Evolutionary conservation across 2,329 filamentous ascomycete genomes (phyloP).

Genomic region (Dothideomycetes sp.): DNA sequence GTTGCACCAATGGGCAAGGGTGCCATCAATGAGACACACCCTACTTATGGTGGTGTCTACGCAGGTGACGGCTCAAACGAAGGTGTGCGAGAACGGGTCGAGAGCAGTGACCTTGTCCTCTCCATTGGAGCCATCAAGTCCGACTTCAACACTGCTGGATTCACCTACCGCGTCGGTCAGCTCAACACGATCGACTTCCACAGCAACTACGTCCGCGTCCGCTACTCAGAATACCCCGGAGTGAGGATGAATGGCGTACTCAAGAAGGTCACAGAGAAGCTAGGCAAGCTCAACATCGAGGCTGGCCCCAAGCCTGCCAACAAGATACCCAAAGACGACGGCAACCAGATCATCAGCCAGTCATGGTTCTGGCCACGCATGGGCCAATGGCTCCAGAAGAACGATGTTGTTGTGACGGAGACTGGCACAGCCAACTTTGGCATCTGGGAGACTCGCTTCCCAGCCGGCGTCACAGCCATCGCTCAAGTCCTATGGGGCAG

Average conservation of each 20-base stretch:
- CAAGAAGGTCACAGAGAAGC: slow-evolving; percentile 52
- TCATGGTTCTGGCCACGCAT: slow-evolving; percentile 14
- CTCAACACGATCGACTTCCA: slow-evolving; percentile 21
- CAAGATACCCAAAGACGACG: slow-evolving; percentile 6
- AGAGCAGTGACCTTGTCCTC: slow-evolving; percentile 13
- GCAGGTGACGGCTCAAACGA: slow-evolving; percentile 13
- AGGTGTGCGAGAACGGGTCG: slow-evolving; percentile 13
- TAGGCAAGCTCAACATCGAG: slow-evolving; percentile 47
- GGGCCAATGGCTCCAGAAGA: slow-evolving; percentile 11
- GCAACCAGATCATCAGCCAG: slow-evolving; percentile 12
- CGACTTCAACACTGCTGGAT: slow-evolving; percentile 20
- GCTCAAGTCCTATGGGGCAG: slow-evolving; percentile 19
- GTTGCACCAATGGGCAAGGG: slow-evolving; percentile 89
- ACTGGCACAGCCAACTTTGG: slow-evolving; percentile 35
- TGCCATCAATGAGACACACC: slow-evolving; percentile 63
- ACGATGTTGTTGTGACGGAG: slow-evolving; percentile 17
- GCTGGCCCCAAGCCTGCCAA: slow-evolving; percentile 29
- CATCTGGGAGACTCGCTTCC: slow-evolving; percentile 39
- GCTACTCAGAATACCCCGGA: slow-evolving; percentile 65
- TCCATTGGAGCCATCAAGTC: slow-evolving; percentile 12
- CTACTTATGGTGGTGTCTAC: slow-evolving; percentile 59
- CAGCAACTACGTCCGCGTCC: slow-evolving; percentile 51
- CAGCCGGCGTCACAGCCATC: slow-evolving; percentile 49
- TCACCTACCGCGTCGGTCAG: slow-evolving; percentile 17
- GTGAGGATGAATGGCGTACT: slow-evolving; percentile 56